A percentile compares a stretch with the other conserved stretches of the same genome.
Evolutionary conservation across 2,329 filamentous ascomycete species (phyloP).

Genomic region (Aspergillus neotritici): DNA sequence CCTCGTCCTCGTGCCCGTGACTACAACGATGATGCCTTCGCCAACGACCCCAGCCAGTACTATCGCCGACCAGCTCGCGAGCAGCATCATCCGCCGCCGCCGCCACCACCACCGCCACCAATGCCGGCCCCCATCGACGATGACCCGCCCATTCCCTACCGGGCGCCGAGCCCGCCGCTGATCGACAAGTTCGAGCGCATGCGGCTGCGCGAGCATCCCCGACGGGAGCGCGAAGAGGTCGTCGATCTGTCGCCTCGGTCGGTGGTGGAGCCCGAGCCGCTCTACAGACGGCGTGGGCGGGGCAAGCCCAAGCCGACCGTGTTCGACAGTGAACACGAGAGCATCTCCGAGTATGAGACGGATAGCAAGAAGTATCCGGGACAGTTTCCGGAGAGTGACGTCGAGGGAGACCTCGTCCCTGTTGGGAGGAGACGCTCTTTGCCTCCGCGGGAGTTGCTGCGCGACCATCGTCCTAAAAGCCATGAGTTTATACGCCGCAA

Average conservation of each 20-base stretch:
- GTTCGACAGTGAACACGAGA: conserved; percentile 6
- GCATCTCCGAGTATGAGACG: conserved; percentile 8
- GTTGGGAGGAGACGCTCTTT: conserved; percentile 4
- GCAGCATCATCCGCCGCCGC: conserved; percentile 10
- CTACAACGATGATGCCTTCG: conserved; percentile 28
- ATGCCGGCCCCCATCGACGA: conserved; percentile 19
- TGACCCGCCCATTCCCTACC: conserved; percentile 22
- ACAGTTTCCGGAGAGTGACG: conserved; percentile 13
- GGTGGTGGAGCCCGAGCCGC: too few relatives aligned
- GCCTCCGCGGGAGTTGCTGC: neutral
- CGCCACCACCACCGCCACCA: too few relatives aligned
- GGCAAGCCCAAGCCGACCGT: neutral
- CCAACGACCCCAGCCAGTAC: conserved; percentile 24
- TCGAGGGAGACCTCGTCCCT: conserved; percentile 8
- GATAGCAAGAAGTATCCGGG: conserved; percentile 8
- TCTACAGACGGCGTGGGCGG: too few relatives aligned
- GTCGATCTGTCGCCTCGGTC: conserved; percentile 11
- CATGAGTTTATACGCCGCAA: conserved; percentile 5
- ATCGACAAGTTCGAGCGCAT: conserved; percentile 40
- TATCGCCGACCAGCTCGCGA: conserved; percentile 21
- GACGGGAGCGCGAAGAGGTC: conserved; percentile 27
- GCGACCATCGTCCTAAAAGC: neutral
- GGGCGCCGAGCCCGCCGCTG: conserved; percentile 33
- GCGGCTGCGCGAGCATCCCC: conserved; percentile 34
- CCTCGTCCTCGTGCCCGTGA: conserved; percentile 20